Conservation (phyloP, 177 flowering plant genomes). For the Viscum album region DNA sequence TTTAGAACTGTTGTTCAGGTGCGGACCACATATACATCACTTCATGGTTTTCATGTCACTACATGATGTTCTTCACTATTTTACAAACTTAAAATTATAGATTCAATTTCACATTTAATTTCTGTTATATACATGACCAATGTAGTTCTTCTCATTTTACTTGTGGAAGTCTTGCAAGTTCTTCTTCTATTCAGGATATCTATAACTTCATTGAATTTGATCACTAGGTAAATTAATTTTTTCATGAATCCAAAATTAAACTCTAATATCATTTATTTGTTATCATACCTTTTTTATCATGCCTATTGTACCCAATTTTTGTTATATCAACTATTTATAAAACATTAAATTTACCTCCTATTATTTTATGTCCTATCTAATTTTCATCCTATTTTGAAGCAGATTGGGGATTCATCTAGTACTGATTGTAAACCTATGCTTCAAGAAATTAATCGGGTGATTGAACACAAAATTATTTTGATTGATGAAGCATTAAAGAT, state of each 20-base stretch:
- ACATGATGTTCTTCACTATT: no score
- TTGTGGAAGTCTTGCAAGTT: conserved; percentile 98
- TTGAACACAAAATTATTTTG: conserved; percentile 51
- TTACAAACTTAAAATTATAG: no score
- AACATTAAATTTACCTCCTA: neutral
- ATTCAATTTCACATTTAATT: no score
- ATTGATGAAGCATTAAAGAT: conserved; percentile 43
- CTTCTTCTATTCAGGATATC: conserved; percentile 80
- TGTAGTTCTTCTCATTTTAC: conserved; percentile 95
- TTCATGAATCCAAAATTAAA: no score
- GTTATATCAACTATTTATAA: no score
- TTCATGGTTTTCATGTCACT: no score
- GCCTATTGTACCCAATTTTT: no score
- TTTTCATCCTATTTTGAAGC: conserved; percentile 16
- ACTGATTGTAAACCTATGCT: conserved; percentile 73
- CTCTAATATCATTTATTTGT: no score
- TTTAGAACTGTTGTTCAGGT: no score
- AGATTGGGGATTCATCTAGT: conserved; percentile 96
- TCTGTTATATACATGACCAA: no score
- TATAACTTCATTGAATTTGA: conserved; percentile 81
- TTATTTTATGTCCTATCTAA: neutral
- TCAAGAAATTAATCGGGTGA: conserved; percentile 63
- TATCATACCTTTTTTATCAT: no score
- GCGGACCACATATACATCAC: no score
- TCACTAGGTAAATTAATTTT: conserved; percentile 44